Percentiles rank a stretch among this genome's conserved stretches.
These are phyloP conservation scores for Capsicum rhomboideum DNA, from an alignment of 257 asterid species.

Conservation along the genomic window DNA sequence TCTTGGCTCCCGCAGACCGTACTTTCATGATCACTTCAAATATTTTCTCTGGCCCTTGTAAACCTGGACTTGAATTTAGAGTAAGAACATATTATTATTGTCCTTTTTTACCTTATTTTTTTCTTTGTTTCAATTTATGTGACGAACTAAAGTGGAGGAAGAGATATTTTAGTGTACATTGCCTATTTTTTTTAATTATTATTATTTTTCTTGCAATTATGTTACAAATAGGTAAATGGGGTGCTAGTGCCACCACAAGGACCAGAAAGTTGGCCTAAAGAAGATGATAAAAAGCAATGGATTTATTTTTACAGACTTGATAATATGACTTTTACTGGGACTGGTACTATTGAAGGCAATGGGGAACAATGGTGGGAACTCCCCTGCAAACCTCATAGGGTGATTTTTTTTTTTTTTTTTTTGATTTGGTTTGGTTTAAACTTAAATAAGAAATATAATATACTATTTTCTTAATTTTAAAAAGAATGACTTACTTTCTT, in stretches of 20 bases:
- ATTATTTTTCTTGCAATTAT: no score
- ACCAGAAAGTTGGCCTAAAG: constrained; percentile 85
- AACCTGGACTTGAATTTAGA: constrained; percentile 72
- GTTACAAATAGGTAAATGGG: constrained; percentile 67
- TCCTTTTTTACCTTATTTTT: background rate
- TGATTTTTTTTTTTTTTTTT: background rate
- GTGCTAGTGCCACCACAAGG: constrained; percentile 84
- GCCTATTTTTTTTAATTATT: background rate
- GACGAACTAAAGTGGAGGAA: background rate
- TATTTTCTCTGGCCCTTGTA: constrained; percentile 85
- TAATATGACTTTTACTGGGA: constrained; percentile 60
- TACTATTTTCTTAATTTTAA: no score
- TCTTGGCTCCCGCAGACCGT: constrained; percentile 47
- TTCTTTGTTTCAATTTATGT: background rate
- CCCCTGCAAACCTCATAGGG: constrained; percentile 98
- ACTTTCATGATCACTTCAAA: constrained; percentile 65
- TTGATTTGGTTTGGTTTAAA: no score
- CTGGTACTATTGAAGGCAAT: constrained; percentile 83
- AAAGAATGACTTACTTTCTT: fast-evolving
- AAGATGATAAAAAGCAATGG: constrained; percentile 81
- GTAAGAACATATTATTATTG: constrained; percentile 13
- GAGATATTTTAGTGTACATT: background rate
- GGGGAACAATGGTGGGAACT: constrained; percentile 98
- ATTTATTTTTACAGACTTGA: constrained; percentile 70
- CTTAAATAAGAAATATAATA: no score